Evolutionary conservation across 495 filamentous ascomycete species (phyloP), one percentile per base, ranked within the genome.

Genomic region (Hapsidospora chrysogenum): DNA sequence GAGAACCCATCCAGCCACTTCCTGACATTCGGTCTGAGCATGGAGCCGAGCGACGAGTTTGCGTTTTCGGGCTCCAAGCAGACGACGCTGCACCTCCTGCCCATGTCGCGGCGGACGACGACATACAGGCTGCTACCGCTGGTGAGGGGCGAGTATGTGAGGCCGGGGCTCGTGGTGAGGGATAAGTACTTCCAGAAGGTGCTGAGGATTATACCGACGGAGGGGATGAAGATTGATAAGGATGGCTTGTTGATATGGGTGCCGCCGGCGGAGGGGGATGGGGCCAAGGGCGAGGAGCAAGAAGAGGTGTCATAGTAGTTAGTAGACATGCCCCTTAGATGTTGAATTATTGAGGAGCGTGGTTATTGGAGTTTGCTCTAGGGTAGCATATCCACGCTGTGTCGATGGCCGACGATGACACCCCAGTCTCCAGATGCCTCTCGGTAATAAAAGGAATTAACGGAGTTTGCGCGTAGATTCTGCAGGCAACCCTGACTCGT

Each of bases 1-100:
- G 89, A 99, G 50, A 99, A 99, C 50, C 80, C 89, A 3, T 93
- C 92, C 2, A 77, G 73, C 47, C 87, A 96, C 47, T 86, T 89
- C 53, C 68, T 99, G 14, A 92, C 85, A 0, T 96, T 99, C 54
- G 81, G 76, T 15, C 50, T 94, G 20, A 69, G 71, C 8, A 94
- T 99, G 85, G 92, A 99, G 42, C 76, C 84, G 1, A 83, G 70
- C 46, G 85, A 92, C 39, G 70, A 80, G 10, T 99, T 99, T 52
- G 89, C 84, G 5, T 95, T 99, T 51, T 85, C 80, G 18, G 89
- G 89, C 0, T 64, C 81, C 3, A 96, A 95, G 58, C 67, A 76
- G 31, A 73, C 70, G 4, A 74, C 72, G 2, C 36, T 93, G 13
- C 76, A 86, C 39, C 52, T 96, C 26, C 65, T 89, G 20, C 89